Percentiles rank a stretch among this genome's conserved stretches.
These are phyloP conservation scores for Galerina marginata DNA, from an alignment of 768 basidiomycete species.

Conservation along the genomic window DNA sequence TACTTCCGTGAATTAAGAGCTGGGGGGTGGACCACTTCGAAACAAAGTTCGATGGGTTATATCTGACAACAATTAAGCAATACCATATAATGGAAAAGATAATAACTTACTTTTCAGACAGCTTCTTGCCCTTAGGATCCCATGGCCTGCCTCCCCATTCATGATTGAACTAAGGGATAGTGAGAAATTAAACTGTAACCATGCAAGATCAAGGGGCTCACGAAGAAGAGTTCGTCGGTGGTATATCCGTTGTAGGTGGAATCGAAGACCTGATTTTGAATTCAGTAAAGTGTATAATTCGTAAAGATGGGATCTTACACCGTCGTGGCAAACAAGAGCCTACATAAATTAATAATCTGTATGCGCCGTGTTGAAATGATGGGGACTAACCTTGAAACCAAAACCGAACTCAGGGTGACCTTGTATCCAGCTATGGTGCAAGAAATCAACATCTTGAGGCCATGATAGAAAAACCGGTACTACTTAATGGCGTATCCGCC, in stretches of 20 bases:
- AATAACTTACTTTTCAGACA: constrained; percentile 60
- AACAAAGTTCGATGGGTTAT: constrained; percentile 83
- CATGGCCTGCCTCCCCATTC: constrained; percentile 87
- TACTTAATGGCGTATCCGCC: constrained; percentile 92
- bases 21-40: constrained; percentile 87
- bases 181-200: background rate
- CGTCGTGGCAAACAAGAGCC: constrained; percentile 91
- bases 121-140: constrained; percentile 59
- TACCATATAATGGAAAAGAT: background rate
- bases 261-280: constrained; percentile 66
- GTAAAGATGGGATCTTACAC: constrained; percentile 48
- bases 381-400: constrained; percentile 68
- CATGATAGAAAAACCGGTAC: constrained; percentile 15
- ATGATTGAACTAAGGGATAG: constrained; percentile 69
- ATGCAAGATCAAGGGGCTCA: constrained; percentile 37
- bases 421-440: constrained; percentile 81
- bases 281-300: background rate
- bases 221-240: constrained; percentile 93
- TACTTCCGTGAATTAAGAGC: constrained; percentile 84
- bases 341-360: constrained; percentile 17
- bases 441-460: constrained; percentile 1
- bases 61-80: constrained; percentile 42
- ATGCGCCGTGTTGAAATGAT: background rate
- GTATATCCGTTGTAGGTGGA: constrained; percentile 80
- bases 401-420: constrained; percentile 90